Base-by-base conservation (phyloP, 23 red algal genomes). In the Agarophyton chilense region DNA sequence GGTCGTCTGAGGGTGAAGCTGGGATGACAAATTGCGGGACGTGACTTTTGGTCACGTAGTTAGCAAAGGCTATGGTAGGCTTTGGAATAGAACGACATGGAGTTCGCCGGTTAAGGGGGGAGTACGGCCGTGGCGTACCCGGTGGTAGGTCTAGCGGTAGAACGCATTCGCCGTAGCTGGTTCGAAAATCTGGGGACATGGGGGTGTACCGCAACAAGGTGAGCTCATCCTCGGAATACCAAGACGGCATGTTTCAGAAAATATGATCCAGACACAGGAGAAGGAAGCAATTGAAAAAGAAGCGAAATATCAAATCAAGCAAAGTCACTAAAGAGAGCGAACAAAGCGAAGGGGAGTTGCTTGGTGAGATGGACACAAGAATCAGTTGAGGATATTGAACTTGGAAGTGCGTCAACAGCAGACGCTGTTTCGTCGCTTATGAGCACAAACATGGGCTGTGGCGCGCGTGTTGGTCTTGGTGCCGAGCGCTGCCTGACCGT, bases 61-160 rank as follows among this genome's bases (percentile, higher is more conserved):
- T 60, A 13, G 79, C 79, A 64, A 83, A 83, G 29, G 56, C 25
- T n/a, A 83, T 65, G 10, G 38, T 83, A 12, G 79, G 68, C 43
- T 74, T 74, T 2, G 68, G 38, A 47, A 46, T 74, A 18, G 38
- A 49, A 49, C 68, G 43, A 24, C 5, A 28, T 1, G 68, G 40
- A 18, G 29, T 46, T 74, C 40, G 3, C 24, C 38, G 29, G 41
- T 34, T 40, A 21, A 1, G 9, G 6, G 68, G 7, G 38, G n/a
- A 21, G 41, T 7, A 22, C 26, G 68, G 21, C 24, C 40, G 43
- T 10, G 38, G 38, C 40, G 68, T 29, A 24, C 24, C 43, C 1
- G 43, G 21, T 26, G 43, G 16, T 9, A 49, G 6, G 40, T 43
- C 68, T 0, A 49, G 24, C 10, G 38, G 68, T 24, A 2, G 7